Percentiles rank a stretch among this genome's conserved stretches.
Evolutionary conservation across 192 early-diverging fungal genomes (phyloP).

Genomic region (Glomus cerebriforme): DNA sequence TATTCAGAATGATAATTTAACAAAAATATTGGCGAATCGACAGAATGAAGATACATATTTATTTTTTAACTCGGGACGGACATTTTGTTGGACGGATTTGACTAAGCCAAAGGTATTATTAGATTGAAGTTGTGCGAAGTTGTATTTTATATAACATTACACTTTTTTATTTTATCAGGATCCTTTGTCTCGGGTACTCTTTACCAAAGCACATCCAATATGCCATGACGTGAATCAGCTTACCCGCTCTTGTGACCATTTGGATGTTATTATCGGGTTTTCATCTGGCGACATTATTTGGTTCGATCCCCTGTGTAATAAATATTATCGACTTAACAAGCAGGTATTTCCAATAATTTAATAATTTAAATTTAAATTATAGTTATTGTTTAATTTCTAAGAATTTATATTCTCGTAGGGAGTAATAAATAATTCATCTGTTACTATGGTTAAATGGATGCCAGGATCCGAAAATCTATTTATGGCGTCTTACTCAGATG

Average conservation of each 20-base stretch:
- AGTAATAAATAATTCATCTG: slow-evolving; percentile 61
- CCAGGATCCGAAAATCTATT: slow-evolving; percentile 85
- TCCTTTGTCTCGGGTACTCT: slow-evolving; percentile 75
- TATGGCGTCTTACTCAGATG: slow-evolving; percentile 83
- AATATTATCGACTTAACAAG: slow-evolving; percentile 83
- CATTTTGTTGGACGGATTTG: slow-evolving; percentile 75
- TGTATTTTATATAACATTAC: not conserved
- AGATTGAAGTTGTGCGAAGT: not conserved
- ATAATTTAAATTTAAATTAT: not conserved
- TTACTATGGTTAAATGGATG: slow-evolving; percentile 87
- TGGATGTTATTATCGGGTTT: slow-evolving; percentile 88
- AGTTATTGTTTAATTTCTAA: not conserved
- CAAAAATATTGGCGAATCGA: slow-evolving; percentile 59
- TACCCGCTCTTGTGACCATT: slow-evolving; percentile 64
- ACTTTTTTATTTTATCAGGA: slow-evolving; percentile 54
- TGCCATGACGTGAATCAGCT: slow-evolving; percentile 84
- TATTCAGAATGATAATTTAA: slow-evolving; percentile 69
- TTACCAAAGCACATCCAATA: slow-evolving; percentile 75
- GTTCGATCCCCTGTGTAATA: slow-evolving; percentile 86
- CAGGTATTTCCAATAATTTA: slow-evolving; percentile 46
- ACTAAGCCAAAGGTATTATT: slow-evolving; percentile 61
- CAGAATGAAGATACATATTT: slow-evolving; percentile 65
- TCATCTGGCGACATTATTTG: slow-evolving; percentile 79
- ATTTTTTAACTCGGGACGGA: slow-evolving; percentile 73
- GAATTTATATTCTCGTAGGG: slow-evolving; percentile 45